Evolutionary conservation across 2,329 filamentous ascomycete species (phyloP).

Genomic region (Scytalidium sp.): DNA sequence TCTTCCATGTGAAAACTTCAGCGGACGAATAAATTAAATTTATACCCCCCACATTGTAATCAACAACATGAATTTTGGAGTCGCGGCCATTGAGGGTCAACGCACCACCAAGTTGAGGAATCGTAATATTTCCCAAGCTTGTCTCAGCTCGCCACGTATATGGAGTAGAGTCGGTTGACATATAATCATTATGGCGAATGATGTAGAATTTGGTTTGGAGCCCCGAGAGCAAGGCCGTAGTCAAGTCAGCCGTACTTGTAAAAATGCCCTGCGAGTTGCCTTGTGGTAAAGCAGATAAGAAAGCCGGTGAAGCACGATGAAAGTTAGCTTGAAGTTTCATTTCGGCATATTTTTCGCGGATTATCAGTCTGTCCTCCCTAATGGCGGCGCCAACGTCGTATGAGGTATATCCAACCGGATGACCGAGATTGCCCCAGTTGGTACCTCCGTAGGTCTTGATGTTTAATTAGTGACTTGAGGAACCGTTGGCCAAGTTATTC

Average conservation of each 20-base stretch:
- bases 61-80: slow-evolving; percentile 59
- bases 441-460: slow-evolving; percentile 67
- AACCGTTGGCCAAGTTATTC: not conserved
- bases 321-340: slow-evolving; percentile 61
- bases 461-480: not conserved
- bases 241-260: not conserved
- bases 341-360: slow-evolving; percentile 60
- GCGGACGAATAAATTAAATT: slow-evolving; percentile 53
- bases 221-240: not conserved
- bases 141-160: not conserved
- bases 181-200: not conserved
- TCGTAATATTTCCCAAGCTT: slow-evolving; percentile 43
- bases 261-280: not conserved
- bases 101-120: slow-evolving; percentile 46
- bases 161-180: not conserved
- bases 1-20: slow-evolving; percentile 42
- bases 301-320: slow-evolving; percentile 27
- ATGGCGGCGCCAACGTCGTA: slow-evolving; percentile 34
- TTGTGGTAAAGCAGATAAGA: not conserved
- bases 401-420: slow-evolving; percentile 57
- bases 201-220: not conserved
- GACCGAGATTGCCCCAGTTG: slow-evolving; percentile 76
- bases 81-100: slow-evolving; percentile 58
- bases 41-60: slow-evolving; percentile 52
- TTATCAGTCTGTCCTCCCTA: slow-evolving; percentile 23